Base-by-base conservation (phyloP, 1,139 yeast species). In the Tardiomyces digboiensis region DNA sequence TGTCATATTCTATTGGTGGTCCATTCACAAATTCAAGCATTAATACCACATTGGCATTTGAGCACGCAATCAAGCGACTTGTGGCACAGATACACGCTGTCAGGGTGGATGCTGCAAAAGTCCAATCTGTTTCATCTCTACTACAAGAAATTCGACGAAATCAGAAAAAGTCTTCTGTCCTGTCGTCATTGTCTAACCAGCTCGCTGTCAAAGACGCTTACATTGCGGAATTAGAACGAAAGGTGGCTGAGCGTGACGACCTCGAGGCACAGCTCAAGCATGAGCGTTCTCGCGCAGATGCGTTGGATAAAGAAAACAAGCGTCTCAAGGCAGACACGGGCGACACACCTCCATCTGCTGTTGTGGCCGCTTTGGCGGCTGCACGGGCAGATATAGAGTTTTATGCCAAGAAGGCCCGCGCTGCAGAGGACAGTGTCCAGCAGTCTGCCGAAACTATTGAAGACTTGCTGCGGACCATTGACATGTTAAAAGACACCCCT, bases 11-110 rank as follows among this genome's bases (percentile, higher is more conserved):
- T 45, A 71, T 76, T 19, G 74, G 72, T 49, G 89, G 88, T 1
- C 72, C 79, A 39, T 80, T 77, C 58, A 75, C 75, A 52, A 80
- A 78, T 57, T 75, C 82, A 21, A 77, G 80, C 26, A 72, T 80
- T 21, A 72, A 78, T 2, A 73, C 76, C 38, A 70, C 81, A 38
- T 68, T 76, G 3, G 72, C 72, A 39, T 64, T 82, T 43, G 82
- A 73, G 40, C 62, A 61, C 21, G 68, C 76, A 1, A 68, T 75
- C 29, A 70, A 70, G 49, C 56, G 66, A 16, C 58, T 75, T 43
- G 68, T 74, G 18, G 60, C 66, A n/a, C 77, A 75, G 49, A 60
- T 75, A 13, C 72, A 74, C 19, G 58, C 66, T 21, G 75, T 72
- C 36, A 66, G 64, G 44, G 59, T 69, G 36, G 76, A 74, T 50